Base-by-base conservation (phyloP, 768 basidiomycete genomes). In the Psilocybe azurescens region DNA sequence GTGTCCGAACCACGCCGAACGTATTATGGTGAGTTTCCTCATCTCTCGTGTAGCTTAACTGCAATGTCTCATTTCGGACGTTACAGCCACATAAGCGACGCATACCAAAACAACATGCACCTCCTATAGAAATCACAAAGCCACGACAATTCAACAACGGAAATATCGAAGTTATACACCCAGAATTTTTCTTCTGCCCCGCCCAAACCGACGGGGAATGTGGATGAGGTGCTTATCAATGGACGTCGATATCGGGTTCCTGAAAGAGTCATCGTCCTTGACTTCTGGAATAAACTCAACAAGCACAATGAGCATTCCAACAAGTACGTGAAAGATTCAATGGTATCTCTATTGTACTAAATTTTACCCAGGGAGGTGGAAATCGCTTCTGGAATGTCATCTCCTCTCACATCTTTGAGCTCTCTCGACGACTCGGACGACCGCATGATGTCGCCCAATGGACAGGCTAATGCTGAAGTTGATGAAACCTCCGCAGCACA, bases 1-100 rank as follows among this genome's bases (percentile, higher is more conserved):
- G 95, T 99, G 97, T 74, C 97, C 97, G 7, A 94, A 97, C 70
- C 97, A 99, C 72, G 89, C 88, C n/a, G 95, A 97, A 66, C 87
- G 88, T 60, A 83, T 89, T 56, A 74, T 93, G 62, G 96, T 97
- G 72, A 75, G 94, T 80, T 39, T 49, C 59, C 14, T 24, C 7
- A 47, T 58, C 54, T 59, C 14, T 66, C 38, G 46, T 29, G 62
- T 60, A 20, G 13, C 13, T 44, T 36, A n/a, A 13, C 16, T 36
- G 20, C 32, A 10, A 24, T 61, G 20, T 50, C 49, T 60, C 29
- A 46, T 46, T 41, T 53, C 50, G 55, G 38, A 20, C 41, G 16
- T 33, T 57, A 9, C 69, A 97, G 95, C 85, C 83, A 72, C 84
- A 88, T 3, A 94, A 93, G 70, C 88, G 87, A 60, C 88, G 95